phyloP scores from a whole-genome alignment of 495 filamentous ascomycete genomes.

The Hyaloscypha hepaticicola region DNA sequence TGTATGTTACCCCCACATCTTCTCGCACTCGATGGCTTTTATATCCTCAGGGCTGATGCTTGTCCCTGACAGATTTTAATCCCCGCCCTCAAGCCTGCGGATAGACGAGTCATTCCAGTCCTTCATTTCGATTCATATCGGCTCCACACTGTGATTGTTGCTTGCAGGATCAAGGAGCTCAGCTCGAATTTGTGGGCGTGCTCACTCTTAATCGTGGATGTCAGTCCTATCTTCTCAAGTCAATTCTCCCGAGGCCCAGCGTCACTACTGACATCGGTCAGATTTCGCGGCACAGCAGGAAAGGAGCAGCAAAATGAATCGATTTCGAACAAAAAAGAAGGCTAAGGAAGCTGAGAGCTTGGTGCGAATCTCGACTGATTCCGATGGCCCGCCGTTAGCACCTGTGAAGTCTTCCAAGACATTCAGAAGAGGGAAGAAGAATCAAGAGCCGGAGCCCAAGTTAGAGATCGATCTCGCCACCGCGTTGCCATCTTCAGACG shows the following conservation, averaged over 20 bases:
- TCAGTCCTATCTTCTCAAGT: constrained; percentile 1
- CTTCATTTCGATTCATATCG: constrained; percentile 17
- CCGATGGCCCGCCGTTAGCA: constrained; percentile 44
- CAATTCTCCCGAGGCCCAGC: not conserved
- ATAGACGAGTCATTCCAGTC: not conserved
- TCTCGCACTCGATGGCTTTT: constrained; percentile 1
- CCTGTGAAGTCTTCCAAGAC: constrained; percentile 51
- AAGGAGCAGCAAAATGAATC: constrained; percentile 56
- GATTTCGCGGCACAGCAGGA: not conserved
- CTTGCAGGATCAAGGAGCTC: constrained; percentile 21
- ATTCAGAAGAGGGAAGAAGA: constrained; percentile 57
- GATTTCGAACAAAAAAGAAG: constrained; percentile 71
- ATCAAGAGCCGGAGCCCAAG: constrained; percentile 53
- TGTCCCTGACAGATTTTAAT: constrained; percentile 16
- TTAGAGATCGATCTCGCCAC: constrained; percentile 67
- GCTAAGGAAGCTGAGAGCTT: constrained; percentile 52
- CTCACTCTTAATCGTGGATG: constrained; percentile 26
- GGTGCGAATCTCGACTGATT: constrained; percentile 49
- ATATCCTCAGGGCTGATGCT: constrained; percentile 27
- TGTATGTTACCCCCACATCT: constrained; percentile 14
- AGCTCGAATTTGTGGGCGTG: constrained; percentile 27
- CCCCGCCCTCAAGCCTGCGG: constrained; percentile 1
- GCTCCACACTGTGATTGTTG: not conserved
- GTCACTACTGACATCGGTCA: not conserved
- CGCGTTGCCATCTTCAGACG: constrained; percentile 77